Evolutionary conservation across 129 eudicot genomes (phyloP).

Genomic region (Centaurea solstitialis): DNA sequence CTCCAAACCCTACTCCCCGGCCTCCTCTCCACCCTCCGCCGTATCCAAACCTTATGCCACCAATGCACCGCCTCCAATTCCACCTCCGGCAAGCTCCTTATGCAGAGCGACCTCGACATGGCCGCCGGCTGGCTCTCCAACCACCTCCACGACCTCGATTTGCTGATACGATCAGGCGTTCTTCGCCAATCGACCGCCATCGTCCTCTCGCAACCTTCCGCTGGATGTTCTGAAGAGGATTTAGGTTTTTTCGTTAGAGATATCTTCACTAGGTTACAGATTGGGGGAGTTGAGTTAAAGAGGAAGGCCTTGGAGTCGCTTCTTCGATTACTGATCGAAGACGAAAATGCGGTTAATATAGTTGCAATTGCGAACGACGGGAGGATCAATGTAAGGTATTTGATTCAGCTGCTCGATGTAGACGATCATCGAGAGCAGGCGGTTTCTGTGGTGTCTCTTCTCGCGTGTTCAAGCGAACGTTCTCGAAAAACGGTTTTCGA

Average conservation of each 20-base stretch:
- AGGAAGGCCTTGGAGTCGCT: slow-evolving; percentile 68
- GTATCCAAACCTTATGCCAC: slow-evolving; percentile 42
- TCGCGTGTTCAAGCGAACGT: slow-evolving; percentile 52
- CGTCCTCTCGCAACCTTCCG: slow-evolving; percentile 60
- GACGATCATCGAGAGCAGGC: slow-evolving; percentile 58
- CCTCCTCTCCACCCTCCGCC: slow-evolving; percentile 64
- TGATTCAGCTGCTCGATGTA: slow-evolving; percentile 61
- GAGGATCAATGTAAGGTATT: slow-evolving; percentile 33
- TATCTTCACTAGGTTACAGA: slow-evolving; percentile 71
- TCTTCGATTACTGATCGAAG: slow-evolving; percentile 50
- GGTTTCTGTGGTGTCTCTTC: slow-evolving; percentile 52
- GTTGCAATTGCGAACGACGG: slow-evolving; percentile 65
- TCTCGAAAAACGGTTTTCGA: slow-evolving; percentile 67
- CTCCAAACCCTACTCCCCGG: slow-evolving; percentile 52
- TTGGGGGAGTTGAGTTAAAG: slow-evolving; percentile 78
- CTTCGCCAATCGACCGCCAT: slow-evolving; percentile 74
- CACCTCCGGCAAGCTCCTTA: slow-evolving; percentile 68
- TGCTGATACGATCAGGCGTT: slow-evolving; percentile 75
- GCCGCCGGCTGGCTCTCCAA: slow-evolving; percentile 74
- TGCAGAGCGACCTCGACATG: slow-evolving; percentile 95
- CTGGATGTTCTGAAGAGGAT: slow-evolving; percentile 58
- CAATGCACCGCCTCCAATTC: slow-evolving; percentile 43
- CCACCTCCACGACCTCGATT: slow-evolving; percentile 64
- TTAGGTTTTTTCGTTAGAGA: slow-evolving; percentile 57
- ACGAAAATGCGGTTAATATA: slow-evolving; percentile 39